Evolutionary conservation across 805 yeast genomes (phyloP).

Genomic region (Yamadazyma insecticola): DNA sequence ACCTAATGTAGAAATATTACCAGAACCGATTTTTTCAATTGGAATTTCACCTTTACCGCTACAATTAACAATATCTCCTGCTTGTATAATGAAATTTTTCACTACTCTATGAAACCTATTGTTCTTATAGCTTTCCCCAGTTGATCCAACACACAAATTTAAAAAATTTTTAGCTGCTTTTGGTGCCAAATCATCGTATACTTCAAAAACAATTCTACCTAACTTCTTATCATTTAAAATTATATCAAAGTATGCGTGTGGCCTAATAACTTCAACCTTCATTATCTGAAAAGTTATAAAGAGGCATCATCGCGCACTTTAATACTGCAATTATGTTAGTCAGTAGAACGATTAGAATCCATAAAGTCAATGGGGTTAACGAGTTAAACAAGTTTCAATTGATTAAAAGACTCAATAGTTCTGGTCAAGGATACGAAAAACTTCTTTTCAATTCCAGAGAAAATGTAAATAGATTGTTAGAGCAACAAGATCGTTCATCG

Average conservation of each 20-base stretch:
- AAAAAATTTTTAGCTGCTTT: constrained; percentile 48
- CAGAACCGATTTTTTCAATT: constrained; percentile 26
- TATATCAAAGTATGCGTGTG: constrained; percentile 49
- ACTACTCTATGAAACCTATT: constrained; percentile 59
- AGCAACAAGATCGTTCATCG: constrained; percentile 56
- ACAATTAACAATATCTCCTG: constrained; percentile 53
- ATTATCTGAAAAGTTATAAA: no score
- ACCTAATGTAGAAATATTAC: constrained; percentile 21
- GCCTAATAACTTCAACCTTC: constrained; percentile 27
- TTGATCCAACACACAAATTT: constrained; percentile 33
- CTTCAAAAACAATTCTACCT: constrained; percentile 62
- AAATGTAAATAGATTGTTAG: constrained; percentile 43
- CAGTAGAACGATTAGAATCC: no score
- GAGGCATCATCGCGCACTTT: no score
- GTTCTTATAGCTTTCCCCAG: constrained; percentile 20
- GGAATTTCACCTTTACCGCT: constrained; percentile 14
- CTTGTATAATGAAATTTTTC: constrained; percentile 67
- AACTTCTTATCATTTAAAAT: constrained; percentile 33
- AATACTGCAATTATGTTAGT: no score
- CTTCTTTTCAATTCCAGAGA: constrained; percentile 24
- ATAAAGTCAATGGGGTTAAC: no score
- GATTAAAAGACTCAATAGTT: not conserved
- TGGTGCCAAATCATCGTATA: constrained; percentile 51
- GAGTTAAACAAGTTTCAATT: not conserved
- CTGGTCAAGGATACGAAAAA: constrained; percentile 6